Conservation (phyloP, 139 green algal species). For the Haematococcus lacustris region DNA sequence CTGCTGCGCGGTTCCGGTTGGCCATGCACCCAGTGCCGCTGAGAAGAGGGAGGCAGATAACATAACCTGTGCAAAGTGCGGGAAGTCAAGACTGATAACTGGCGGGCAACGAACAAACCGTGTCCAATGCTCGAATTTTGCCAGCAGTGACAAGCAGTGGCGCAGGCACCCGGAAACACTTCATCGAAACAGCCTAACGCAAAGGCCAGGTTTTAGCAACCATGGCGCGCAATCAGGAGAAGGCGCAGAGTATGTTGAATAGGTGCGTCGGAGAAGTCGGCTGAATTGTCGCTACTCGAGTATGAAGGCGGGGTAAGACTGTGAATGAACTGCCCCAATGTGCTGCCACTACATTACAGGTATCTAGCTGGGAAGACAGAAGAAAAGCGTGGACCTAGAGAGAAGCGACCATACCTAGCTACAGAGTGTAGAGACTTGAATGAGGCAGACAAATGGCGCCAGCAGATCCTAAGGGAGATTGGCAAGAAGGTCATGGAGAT, state of each 20-base stretch:
- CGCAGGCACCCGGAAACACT: neutral
- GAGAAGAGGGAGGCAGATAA: no score
- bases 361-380: constrained; percentile 75
- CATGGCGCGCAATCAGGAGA: constrained; percentile 13
- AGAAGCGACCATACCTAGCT: constrained; percentile 82
- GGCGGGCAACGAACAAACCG: neutral
- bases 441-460: constrained; percentile 92
- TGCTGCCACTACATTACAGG: neutral
- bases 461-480: constrained; percentile 94
- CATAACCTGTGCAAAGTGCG: neutral
- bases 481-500: constrained; percentile 98
- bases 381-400: constrained; percentile 45
- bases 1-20: no score
- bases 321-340: neutral
- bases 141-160: neutral
- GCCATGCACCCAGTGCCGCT: no score
- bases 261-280: constrained; percentile 18
- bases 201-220: neutral
- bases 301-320: neutral
- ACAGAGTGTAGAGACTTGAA: constrained; percentile 85
- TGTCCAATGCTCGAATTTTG: neutral
- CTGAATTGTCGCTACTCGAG: neutral
- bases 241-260: constrained; percentile 97
- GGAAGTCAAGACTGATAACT: neutral
- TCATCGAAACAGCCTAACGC: neutral